Conservation (phyloP, 2,329 filamentous ascomycete genomes). For the Colletotrichum acutatum region DNA sequence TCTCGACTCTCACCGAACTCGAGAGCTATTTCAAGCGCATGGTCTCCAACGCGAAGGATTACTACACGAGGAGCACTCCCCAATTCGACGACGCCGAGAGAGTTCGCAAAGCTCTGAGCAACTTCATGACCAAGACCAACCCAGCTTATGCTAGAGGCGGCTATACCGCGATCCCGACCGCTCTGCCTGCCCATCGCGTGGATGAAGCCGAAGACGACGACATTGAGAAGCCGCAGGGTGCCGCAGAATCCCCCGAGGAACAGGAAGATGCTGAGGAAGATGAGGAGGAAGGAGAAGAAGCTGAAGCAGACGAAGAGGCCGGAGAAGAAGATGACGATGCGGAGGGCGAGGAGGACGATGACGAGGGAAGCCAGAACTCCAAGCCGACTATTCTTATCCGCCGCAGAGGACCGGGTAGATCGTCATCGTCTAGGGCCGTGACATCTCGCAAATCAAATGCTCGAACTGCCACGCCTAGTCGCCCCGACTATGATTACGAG, state of each 20-base stretch:
- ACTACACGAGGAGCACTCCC: slow-evolving; percentile 77
- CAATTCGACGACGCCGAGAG: slow-evolving; percentile 88
- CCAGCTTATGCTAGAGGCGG: slow-evolving; percentile 76
- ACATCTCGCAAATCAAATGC: slow-evolving; percentile 43
- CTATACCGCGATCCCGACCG: slow-evolving; percentile 80
- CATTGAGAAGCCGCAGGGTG: slow-evolving; percentile 34
- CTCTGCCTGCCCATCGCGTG: slow-evolving; percentile 68
- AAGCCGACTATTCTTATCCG: slow-evolving; percentile 51
- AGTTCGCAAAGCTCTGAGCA: slow-evolving; percentile 85
- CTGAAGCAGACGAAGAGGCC: slow-evolving; percentile 40
- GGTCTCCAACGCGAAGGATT: slow-evolving; percentile 88
- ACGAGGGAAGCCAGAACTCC: slow-evolving; percentile 42
- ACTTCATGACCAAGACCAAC: slow-evolving; percentile 88
- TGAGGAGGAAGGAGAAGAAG: slow-evolving; percentile 40
- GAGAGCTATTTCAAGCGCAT: slow-evolving; percentile 91
- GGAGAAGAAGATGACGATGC: slow-evolving; percentile 43
- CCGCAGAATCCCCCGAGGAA: slow-evolving; percentile 38
- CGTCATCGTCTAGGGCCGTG: slow-evolving; percentile 47
- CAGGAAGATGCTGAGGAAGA: slow-evolving; percentile 44
- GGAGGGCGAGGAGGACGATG: slow-evolving; percentile 47
- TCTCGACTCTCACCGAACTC: slow-evolving; percentile 76
- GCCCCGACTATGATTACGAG: slow-evolving; percentile 65
- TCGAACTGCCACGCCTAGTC: slow-evolving; percentile 48
- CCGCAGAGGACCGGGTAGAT: slow-evolving; percentile 48
- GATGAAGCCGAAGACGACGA: slow-evolving; percentile 27